phyloP scores from a whole-genome alignment of 306 rosid species.

The Urtica urens region DNA sequence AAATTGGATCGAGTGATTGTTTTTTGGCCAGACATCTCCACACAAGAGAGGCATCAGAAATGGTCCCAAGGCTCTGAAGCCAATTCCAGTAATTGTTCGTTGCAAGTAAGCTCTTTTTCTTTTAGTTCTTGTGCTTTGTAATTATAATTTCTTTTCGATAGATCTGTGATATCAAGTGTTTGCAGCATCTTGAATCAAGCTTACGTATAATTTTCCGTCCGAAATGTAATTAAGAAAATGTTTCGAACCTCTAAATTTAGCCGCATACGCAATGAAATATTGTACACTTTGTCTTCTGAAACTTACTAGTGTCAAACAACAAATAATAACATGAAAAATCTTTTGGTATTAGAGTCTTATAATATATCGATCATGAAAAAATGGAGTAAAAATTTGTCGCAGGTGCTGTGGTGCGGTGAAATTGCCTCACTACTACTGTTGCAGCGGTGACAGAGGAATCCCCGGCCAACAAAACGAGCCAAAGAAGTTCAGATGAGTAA shows the following conservation, averaged over 20 bases:
- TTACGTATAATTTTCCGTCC: too few species aligned
- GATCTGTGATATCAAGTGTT: too few species aligned
- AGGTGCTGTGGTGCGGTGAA: constrained; percentile 46
- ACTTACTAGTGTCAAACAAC: too few species aligned
- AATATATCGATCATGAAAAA: neutral
- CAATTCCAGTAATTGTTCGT: constrained; percentile 54
- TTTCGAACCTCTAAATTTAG: too few species aligned
- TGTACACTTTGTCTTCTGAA: too few species aligned
- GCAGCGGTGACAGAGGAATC: constrained; percentile 36
- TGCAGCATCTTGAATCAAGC: too few species aligned
- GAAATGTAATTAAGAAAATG: too few species aligned
- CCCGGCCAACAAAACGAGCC: constrained; percentile 19
- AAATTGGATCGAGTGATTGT: neutral
- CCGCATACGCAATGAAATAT: too few species aligned
- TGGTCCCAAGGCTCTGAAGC: constrained; percentile 81
- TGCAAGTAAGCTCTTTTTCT: constrained; percentile 49
- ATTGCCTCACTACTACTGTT: constrained; percentile 53
- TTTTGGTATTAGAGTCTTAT: neutral
- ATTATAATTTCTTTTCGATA: too few species aligned
- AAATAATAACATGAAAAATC: too few species aligned
- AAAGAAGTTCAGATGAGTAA: constrained; percentile 20
- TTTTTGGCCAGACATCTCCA: constrained; percentile 24
- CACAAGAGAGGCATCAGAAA: constrained; percentile 44
- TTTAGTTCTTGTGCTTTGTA: neutral
- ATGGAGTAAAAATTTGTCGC: constrained; percentile 1